Evolutionary conservation across 495 filamentous ascomycete species (phyloP).

Genomic region (Neurospora intermedia): DNA sequence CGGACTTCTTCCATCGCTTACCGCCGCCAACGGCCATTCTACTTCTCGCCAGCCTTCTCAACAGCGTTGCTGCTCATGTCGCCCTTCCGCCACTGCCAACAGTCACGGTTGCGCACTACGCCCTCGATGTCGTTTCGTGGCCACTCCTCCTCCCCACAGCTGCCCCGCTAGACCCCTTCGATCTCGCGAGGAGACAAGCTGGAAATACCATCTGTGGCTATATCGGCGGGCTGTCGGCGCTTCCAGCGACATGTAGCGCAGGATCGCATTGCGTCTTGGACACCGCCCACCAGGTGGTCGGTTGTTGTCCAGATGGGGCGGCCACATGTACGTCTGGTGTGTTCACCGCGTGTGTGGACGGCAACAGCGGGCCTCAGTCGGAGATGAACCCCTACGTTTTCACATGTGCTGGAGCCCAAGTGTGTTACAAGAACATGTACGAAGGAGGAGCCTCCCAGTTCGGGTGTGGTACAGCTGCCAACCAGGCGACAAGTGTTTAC

Average conservation of each 20-base stretch:
- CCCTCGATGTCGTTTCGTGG: conserved; percentile 34
- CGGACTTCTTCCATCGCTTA: conserved; percentile 29
- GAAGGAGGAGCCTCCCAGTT: conserved; percentile 40
- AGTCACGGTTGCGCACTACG: conserved; percentile 26
- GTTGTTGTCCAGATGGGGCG: conserved; percentile 38
- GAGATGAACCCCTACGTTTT: conserved; percentile 39
- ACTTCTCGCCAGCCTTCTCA: conserved; percentile 26
- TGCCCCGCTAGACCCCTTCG: conserved; percentile 23
- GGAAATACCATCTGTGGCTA: conserved; percentile 38
- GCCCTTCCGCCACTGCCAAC: conserved; percentile 25
- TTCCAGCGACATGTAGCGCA: conserved; percentile 38
- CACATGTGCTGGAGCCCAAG: conserved; percentile 31
- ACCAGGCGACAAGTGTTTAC: conserved; percentile 30
- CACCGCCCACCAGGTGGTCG: conserved; percentile 30
- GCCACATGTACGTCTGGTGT: conserved; percentile 34
- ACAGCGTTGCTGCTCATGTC: conserved; percentile 23
- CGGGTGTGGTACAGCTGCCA: conserved; percentile 36
- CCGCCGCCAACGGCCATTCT: conserved; percentile 31
- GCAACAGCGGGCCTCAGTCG: conserved; percentile 33
- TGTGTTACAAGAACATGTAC: conserved; percentile 37
- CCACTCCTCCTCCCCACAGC: conserved; percentile 27
- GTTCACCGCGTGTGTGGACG: conserved; percentile 39
- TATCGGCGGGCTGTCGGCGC: conserved; percentile 29
- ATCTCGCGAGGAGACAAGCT: conserved; percentile 26
- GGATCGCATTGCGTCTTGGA: conserved; percentile 42